A percentile compares a stretch with the other conserved stretches of the same genome.
Evolutionary conservation across 345 rosid genomes (phyloP).

Genomic region (Angophora floribunda): DNA sequence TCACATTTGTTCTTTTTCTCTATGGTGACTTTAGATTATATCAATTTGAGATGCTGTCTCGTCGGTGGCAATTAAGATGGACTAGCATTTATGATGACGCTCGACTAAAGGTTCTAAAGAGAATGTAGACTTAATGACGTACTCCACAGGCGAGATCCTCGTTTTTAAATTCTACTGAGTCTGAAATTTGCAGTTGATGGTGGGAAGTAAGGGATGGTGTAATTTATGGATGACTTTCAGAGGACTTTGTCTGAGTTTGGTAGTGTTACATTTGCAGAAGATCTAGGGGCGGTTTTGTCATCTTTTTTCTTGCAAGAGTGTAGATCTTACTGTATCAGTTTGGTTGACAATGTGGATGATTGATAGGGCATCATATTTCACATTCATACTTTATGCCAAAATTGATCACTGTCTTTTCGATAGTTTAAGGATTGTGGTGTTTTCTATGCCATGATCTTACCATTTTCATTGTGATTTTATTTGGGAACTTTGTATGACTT

Average conservation of each 20-base stretch:
- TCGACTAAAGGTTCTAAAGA: neutral
- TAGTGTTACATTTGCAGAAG: neutral
- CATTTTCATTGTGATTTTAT: neutral
- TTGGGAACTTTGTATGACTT: neutral
- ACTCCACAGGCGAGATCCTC: neutral
- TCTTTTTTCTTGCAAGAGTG: neutral
- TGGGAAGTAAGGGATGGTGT: neutral
- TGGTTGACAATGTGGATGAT: neutral
- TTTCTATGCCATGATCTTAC: neutral
- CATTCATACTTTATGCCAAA: neutral
- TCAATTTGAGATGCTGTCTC: neutral
- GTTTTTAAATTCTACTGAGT: neutral
- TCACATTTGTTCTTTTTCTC: neutral
- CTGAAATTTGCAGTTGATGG: neutral
- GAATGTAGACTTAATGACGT: neutral
- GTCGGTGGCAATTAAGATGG: neutral
- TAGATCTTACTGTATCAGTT: neutral
- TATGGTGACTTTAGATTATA: neutral
- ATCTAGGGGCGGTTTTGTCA: neutral
- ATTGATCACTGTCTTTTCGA: neutral
- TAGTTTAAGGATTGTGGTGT: neutral
- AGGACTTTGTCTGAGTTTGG: neutral
- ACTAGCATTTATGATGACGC: neutral
- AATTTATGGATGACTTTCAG: neutral
- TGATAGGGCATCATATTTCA: neutral